Percentiles rank a stretch among this genome's conserved stretches.
These are phyloP conservation scores for Chalciporus pseudorubinellus DNA, from an alignment of 768 basidiomycete species.

Conservation along the genomic window DNA sequence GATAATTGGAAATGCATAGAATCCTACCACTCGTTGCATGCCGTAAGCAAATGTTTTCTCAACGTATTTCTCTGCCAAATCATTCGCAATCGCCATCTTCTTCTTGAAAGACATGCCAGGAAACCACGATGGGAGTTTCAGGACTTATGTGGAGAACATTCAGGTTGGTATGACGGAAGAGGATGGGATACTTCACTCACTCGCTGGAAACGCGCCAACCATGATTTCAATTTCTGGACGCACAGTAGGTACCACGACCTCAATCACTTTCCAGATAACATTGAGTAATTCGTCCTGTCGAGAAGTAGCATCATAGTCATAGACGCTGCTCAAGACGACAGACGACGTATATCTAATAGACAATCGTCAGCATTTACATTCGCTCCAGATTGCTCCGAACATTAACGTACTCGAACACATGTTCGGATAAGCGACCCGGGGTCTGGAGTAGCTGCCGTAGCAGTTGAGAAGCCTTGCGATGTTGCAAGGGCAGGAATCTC, in stretches of 20 bases:
- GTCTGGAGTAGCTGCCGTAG: constrained; percentile 30
- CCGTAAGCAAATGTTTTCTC: constrained; percentile 1
- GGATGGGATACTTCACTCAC: background rate
- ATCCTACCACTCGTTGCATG: background rate
- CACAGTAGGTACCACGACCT: background rate
- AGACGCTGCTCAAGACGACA: too few species aligned
- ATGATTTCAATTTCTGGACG: background rate
- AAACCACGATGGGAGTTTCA: too few species aligned
- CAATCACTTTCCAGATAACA: background rate
- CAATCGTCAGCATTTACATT: background rate
- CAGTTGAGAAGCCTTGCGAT: constrained; percentile 25
- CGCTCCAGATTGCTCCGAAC: constrained; percentile 6
- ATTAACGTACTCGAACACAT: too few species aligned
- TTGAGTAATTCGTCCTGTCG: background rate
- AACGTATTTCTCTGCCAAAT: background rate
- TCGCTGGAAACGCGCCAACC: background rate
- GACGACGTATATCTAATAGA: background rate
- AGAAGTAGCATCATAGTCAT: too few species aligned
- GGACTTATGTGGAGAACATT: background rate
- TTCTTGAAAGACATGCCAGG: too few species aligned
- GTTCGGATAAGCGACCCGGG: constrained; percentile 29
- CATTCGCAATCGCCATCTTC: background rate
- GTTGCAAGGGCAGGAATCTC: constrained; percentile 25
- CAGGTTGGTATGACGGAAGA: background rate
- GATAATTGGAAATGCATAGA: background rate